Conservation (phyloP, 768 basidiomycete species). For the Steccherinum ochraceum region DNA sequence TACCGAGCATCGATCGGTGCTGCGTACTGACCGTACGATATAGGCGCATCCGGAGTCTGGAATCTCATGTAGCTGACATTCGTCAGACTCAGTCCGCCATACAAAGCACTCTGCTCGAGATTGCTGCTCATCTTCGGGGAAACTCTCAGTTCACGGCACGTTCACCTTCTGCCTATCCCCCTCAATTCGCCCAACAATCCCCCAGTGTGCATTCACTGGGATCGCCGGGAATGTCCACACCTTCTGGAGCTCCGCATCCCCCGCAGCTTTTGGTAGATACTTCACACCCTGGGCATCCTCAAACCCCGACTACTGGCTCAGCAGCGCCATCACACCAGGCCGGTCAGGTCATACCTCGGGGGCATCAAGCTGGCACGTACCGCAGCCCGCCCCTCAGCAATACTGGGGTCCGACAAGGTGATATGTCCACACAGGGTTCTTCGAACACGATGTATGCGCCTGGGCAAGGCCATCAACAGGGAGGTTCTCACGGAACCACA, state of each 20-base stretch:
- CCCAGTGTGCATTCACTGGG: conserved; percentile 60
- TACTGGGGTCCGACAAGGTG: conserved; percentile 29
- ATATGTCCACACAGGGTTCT: conserved; percentile 39
- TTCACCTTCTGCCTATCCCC: conserved; percentile 59
- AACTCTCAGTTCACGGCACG: conserved; percentile 40
- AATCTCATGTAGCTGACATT: conserved; percentile 81
- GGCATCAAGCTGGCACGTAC: conserved; percentile 30
- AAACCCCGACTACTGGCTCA: conserved; percentile 24
- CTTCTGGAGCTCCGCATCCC: conserved; percentile 27
- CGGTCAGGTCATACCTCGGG: conserved; percentile 15
- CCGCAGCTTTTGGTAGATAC: conserved; percentile 21
- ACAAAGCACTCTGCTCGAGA: conserved; percentile 72
- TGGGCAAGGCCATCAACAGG: conserved; percentile 13
- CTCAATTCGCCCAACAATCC: conserved; percentile 53
- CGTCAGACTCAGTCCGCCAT: conserved; percentile 68
- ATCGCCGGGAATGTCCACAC: conserved; percentile 37
- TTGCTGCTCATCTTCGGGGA: conserved; percentile 71
- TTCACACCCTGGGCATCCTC: conserved; percentile 12
- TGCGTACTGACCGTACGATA: conserved; percentile 4
- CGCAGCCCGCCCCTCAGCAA: conserved; percentile 29
- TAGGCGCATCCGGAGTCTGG: conserved; percentile 88
- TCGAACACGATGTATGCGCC: conserved; percentile 34
- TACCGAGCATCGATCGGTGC: neutral
- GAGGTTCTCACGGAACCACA: conserved; percentile 38
- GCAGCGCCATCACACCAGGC: conserved; percentile 13